Conservation (phyloP, 2,329 filamentous ascomycete genomes). For the Botrytis paeoniae region DNA sequence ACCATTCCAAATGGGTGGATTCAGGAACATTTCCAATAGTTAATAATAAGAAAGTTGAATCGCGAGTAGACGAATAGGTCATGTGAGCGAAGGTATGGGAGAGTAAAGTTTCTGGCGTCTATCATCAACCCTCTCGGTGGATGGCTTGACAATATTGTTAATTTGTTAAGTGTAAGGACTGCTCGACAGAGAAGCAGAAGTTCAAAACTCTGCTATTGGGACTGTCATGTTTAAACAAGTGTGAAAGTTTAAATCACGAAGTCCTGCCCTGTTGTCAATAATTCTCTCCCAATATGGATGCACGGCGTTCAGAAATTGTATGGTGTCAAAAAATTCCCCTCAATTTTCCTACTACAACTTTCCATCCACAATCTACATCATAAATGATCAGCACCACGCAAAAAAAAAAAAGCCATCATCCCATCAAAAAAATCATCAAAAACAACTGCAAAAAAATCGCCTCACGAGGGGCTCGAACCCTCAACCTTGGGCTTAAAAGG, state of each 20-base stretch:
- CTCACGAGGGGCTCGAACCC: constrained; percentile 10
- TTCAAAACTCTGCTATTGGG: not conserved
- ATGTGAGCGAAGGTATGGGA: not conserved
- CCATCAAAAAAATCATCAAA: not conserved
- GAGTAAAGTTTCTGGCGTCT: not conserved
- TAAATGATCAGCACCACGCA: not conserved
- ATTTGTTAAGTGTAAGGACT: not conserved
- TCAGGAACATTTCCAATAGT: not conserved
- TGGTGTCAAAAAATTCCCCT: not conserved
- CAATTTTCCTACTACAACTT: not conserved
- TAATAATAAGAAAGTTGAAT: not conserved
- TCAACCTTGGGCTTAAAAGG: constrained; percentile 15
- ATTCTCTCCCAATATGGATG: not conserved
- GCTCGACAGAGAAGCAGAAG: not conserved
- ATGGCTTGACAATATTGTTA: not conserved
- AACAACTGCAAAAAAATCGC: not conserved
- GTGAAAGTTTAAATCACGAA: not conserved
- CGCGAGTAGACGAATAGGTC: not conserved
- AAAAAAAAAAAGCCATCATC: not conserved
- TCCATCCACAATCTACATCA: not conserved
- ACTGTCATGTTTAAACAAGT: not conserved
- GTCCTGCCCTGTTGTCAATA: not conserved
- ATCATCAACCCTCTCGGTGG: not conserved
- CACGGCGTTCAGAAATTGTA: not conserved
- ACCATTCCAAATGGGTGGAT: not conserved